Evolutionary conservation across 73 alveolate genomes (phyloP).

Genomic region (Paramecium caudatum): DNA sequence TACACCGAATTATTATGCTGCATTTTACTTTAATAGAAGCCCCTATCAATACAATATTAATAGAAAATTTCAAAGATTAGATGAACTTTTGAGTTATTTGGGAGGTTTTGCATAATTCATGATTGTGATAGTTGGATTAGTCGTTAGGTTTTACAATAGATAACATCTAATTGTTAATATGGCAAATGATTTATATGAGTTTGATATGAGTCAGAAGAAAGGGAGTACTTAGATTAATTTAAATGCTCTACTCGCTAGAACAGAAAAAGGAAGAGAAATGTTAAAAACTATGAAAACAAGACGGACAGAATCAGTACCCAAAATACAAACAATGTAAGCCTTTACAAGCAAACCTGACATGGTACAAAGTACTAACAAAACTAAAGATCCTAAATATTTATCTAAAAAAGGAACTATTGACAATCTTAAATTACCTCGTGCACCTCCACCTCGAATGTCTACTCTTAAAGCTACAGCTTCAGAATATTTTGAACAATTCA

Average conservation of each 20-base stretch:
- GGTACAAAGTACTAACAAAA: not conserved
- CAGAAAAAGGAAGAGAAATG: not conserved
- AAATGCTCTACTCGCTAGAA: not conserved
- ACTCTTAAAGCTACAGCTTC: not conserved
- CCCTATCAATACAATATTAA: conserved; percentile 41
- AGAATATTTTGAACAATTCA: conserved; percentile 14
- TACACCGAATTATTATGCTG: conserved; percentile 51
- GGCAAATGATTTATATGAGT: conserved; percentile 47
- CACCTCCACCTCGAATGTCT: not conserved
- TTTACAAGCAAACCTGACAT: not conserved
- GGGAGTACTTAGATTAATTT: not conserved
- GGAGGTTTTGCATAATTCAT: conserved; percentile 72
- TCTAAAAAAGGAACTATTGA: not conserved
- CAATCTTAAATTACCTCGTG: not conserved
- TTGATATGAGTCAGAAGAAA: not conserved
- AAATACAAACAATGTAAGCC: not conserved
- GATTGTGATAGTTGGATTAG: conserved; percentile 32
- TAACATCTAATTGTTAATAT: not conserved
- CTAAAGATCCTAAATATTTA: not conserved
- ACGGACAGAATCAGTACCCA: not conserved
- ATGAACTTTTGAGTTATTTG: conserved; percentile 36
- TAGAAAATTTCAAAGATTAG: conserved; percentile 20
- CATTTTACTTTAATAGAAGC: conserved; percentile 65
- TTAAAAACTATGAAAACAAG: not conserved
- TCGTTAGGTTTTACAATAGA: conserved; percentile 43